Evolutionary conservation across 108 stramenopile species (phyloP).

Genomic region (Fistulifera pelliculosa): DNA sequence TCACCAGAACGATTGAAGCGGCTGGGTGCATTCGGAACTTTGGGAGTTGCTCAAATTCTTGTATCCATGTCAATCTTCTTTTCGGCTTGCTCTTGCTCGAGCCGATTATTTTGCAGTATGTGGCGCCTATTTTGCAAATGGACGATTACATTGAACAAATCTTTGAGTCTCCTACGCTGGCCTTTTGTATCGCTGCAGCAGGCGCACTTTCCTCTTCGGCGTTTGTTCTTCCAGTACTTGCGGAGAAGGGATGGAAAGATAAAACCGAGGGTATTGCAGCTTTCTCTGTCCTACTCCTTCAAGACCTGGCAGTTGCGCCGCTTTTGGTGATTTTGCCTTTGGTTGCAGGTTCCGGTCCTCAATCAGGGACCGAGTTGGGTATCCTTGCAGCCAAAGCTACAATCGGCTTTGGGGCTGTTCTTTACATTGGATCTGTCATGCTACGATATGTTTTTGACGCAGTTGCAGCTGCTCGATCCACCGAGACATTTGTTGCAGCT

Average conservation of each 20-base stretch:
- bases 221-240: constrained; percentile 62
- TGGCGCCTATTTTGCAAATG: constrained; percentile 40
- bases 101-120: constrained; percentile 8
- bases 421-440: constrained; percentile 39
- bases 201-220: constrained; percentile 60
- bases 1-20: constrained; percentile 33
- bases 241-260: constrained; percentile 59
- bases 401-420: constrained; percentile 51
- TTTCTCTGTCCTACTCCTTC: constrained; percentile 49
- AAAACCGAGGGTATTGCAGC: constrained; percentile 50
- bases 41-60: constrained; percentile 56
- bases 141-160: constrained; percentile 8
- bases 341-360: constrained; percentile 24
- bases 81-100: constrained; percentile 5
- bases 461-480: constrained; percentile 45
- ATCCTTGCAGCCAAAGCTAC: constrained; percentile 59
- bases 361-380: constrained; percentile 46
- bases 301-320: constrained; percentile 72
- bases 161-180: constrained; percentile 30
- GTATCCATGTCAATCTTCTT: constrained; percentile 36
- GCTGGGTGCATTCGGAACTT: constrained; percentile 38
- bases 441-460: constrained; percentile 34
- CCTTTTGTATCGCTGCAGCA: constrained; percentile 46
- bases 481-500: constrained; percentile 70
- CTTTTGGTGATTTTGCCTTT: constrained; percentile 55